These are phyloP conservation scores for Avena sativa DNA, from an alignment of 176 grass and related monocot species.

Conservation along the genomic window DNA sequence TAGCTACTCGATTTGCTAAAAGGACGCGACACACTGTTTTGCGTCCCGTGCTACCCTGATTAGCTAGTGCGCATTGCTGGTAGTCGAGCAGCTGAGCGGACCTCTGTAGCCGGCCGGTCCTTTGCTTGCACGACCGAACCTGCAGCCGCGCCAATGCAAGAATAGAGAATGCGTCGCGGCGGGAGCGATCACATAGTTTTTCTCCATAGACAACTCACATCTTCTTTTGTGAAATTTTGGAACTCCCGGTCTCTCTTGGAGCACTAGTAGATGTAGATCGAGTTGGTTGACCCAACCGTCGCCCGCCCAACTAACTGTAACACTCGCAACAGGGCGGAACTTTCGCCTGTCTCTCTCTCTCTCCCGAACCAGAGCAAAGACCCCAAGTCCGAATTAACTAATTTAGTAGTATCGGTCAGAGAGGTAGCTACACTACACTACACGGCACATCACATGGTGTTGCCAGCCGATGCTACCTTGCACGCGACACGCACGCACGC, in stretches of 20 bases:
- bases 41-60: not conserved
- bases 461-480: too few species aligned
- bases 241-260: not conserved
- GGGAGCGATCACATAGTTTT: not conserved
- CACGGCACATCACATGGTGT: too few species aligned
- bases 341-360: not conserved
- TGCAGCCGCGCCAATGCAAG: too few species aligned
- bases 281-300: slow-evolving; percentile 40
- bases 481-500: too few species aligned
- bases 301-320: slow-evolving; percentile 11
- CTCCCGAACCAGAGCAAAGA: not conserved
- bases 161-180: not conserved
- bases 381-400: not conserved
- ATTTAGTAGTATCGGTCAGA: not conserved
- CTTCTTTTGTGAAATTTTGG: not conserved
- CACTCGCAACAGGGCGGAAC: not conserved
- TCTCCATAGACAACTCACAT: not conserved
- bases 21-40: not conserved
- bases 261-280: not conserved
- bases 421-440: too few species aligned
- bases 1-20: not conserved
- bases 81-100: not conserved
- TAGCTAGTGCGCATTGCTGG: not conserved
- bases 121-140: not conserved
- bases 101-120: not conserved